Percentiles rank a stretch among this genome's conserved stretches.
phyloP scores from a whole-genome alignment of 495 filamentous ascomycete species.

The Geopyxis carbonaria region DNA sequence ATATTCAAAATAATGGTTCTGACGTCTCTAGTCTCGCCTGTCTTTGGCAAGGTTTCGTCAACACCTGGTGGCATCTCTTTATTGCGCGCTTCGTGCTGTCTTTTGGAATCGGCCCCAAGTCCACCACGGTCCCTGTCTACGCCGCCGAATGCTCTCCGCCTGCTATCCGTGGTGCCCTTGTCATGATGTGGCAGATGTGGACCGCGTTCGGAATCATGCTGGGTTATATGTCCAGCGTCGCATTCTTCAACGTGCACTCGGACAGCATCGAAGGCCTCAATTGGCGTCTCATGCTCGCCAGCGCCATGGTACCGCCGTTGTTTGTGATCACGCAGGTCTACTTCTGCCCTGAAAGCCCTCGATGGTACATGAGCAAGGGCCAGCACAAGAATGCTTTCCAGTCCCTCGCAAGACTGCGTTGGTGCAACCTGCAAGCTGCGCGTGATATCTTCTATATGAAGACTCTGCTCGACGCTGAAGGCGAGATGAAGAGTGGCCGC shows the following conservation, averaged over 20 bases:
- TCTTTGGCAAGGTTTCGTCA: conserved; percentile 60
- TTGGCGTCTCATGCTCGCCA: conserved; percentile 74
- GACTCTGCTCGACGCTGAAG: conserved; percentile 50
- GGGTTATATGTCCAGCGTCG: conserved; percentile 54
- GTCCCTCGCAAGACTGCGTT: conserved; percentile 48
- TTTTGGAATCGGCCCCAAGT: conserved; percentile 67
- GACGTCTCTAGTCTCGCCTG: conserved; percentile 47
- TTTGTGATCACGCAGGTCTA: conserved; percentile 54
- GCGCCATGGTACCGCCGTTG: conserved; percentile 55
- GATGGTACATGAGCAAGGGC: conserved; percentile 63
- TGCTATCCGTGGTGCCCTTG: conserved; percentile 52
- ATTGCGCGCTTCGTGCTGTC: conserved; percentile 54
- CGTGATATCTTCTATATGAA: conserved; percentile 73
- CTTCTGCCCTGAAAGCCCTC: conserved; percentile 38
- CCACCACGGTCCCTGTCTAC: conserved; percentile 61
- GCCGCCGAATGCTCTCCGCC: conserved; percentile 61
- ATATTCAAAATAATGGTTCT: conserved; percentile 29
- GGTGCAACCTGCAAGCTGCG: conserved; percentile 57
- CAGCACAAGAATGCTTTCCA: conserved; percentile 48
- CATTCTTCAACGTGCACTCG: conserved; percentile 44
- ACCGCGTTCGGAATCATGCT: conserved; percentile 73
- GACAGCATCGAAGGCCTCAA: conserved; percentile 42
- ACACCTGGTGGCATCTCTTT: conserved; percentile 49
- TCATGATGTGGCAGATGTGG: conserved; percentile 80
- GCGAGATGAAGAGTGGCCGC: conserved; percentile 39